Base-by-base conservation (phyloP, 305 asterid genomes). In the Fraxinus paxiana region DNA sequence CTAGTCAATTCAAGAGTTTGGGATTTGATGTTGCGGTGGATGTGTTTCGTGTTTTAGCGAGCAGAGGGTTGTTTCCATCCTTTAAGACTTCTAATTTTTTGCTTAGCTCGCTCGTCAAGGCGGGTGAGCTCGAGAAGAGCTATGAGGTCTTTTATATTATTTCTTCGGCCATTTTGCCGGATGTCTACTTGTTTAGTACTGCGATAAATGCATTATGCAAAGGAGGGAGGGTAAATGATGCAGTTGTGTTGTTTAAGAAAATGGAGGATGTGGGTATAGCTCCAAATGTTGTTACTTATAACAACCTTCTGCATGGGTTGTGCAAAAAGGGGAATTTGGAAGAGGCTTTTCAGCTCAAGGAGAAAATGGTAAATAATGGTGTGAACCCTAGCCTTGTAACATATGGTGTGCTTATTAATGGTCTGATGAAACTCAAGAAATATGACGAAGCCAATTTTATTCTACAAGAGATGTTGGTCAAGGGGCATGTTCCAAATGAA, bases 241-340 rank as follows among this genome's bases (percentile, higher is more conserved):
- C 97, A 12, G 76, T 79, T 46, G 75, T 34, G 78, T 80, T 95
- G 88, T 90, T 95, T 88, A 76, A 81, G 80, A 76, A 86, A 83
- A 95, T 95, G 97, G 91, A 88, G 83, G 81, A 85, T 67, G 76
- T 41, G 75, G 93, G 94, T 34, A 88, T 92, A 76, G 83, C 86
- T 72, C 97, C 98, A 2, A 93, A 90, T 83, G 97, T 84, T 65
- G 90, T 95, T 81, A 90, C 93, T 71, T 93, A 93, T 82, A 95
- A 95, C 87, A 92, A 86, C 84, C 90, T 95, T 28, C 86, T 95
- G 87, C 82, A 90, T 69, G 98, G 98, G 35, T 86, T 92, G n/a
- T 95, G 97, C 82, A 87, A 83, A 82, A 75, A 26, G 8, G 87
- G 93, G 72, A 78, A 88, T 51, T 82, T 92, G 81, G 90, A 87